Base-by-base conservation (phyloP, 345 rosid species). In the Arabis alpina region DNA sequence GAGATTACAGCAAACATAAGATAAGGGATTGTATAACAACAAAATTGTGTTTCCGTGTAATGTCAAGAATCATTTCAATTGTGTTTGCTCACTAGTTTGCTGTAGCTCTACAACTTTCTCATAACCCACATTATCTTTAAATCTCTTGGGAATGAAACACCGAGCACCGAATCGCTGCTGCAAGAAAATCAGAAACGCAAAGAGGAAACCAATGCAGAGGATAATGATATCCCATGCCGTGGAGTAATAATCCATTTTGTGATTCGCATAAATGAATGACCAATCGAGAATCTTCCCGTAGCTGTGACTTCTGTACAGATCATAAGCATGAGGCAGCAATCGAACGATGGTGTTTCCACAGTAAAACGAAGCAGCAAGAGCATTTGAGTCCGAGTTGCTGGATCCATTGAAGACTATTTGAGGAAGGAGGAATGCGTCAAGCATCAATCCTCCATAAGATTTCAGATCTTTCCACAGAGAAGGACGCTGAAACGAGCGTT, bases 171-270 rank as follows among this genome's bases (percentile, higher is more conserved):
- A 82, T 52, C 67, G 75, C 84, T 93, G 98, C 82, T 89, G 97
- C 80, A 86, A 68, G 84, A 78, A 91, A 43, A 93, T 19, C 15
- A 88, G 48, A 41, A 68, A 67, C 24, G 88, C 84, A 4, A 87
- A 87, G 60, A 91, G 39, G 73, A 91, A 36, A 52, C 94, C 85
- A 8, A 80, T 69, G 47, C 76, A 74, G 30, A 87, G 85, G 49
- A 93, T 90, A 10, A 85, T 64, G 32, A 93, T 78, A 75, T 93
- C 88, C 98, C 97, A 93, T 11, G 93, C 78, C 9, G 89, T 88
- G 41, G 98, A 93, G 74, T 83, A 88, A 8, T 87, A 87, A 66
- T 88, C 98, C 77, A 80, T 71, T 41, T 78, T 82, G 79, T 83
- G 98, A 75, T 85, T 87, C 37, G 93, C 97, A 67, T 90, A 93